phyloP scores from a whole-genome alignment of 2,329 filamentous ascomycete species.

The Calycina marina region DNA sequence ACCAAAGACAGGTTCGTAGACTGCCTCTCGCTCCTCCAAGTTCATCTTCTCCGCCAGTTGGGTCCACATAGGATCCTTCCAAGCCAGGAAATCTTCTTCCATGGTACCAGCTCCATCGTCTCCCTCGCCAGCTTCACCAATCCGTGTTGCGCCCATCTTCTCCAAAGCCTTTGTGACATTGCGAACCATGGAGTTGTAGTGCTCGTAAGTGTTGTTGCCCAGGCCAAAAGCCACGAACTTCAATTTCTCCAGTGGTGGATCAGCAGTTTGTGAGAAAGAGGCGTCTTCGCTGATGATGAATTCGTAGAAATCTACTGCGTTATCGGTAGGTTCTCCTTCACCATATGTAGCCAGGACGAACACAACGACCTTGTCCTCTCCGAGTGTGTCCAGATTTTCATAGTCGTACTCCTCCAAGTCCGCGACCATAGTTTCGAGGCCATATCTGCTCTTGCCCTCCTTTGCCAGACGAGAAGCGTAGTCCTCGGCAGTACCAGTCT shows the following conservation, averaged over 20 bases:
- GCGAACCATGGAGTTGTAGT: slow-evolving; percentile 98
- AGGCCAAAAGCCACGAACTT: slow-evolving; percentile 93
- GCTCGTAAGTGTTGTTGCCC: slow-evolving; percentile 98
- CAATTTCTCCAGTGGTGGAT: slow-evolving; percentile 65
- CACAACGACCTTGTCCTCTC: slow-evolving; percentile 81
- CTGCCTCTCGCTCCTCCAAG: slow-evolving; percentile 85
- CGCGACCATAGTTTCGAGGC: slow-evolving; percentile 94
- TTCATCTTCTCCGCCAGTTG: slow-evolving; percentile 71
- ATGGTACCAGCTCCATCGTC: slow-evolving; percentile 97
- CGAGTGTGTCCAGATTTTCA: slow-evolving; percentile 80
- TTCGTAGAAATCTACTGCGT: slow-evolving; percentile 97
- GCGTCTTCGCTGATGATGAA: slow-evolving; percentile 76
- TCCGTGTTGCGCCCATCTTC: slow-evolving; percentile 69
- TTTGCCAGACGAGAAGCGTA: slow-evolving; percentile 94
- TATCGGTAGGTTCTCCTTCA: slow-evolving; percentile 96
- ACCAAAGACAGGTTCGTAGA: slow-evolving; percentile 86
- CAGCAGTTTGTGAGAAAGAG: slow-evolving; percentile 60
- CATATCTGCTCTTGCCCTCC: slow-evolving; percentile 92
- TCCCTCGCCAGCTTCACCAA: slow-evolving; percentile 83
- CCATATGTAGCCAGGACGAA: slow-evolving; percentile 96
- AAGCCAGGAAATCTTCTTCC: slow-evolving; percentile 98
- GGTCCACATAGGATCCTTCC: slow-evolving; percentile 99
- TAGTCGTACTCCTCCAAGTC: slow-evolving; percentile 97
- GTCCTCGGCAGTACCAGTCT: slow-evolving; percentile 96
- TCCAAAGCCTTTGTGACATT: slow-evolving; percentile 70